phyloP scores from a whole-genome alignment of 2,329 filamentous ascomycete species.

The Colletotrichum graminicola region DNA sequence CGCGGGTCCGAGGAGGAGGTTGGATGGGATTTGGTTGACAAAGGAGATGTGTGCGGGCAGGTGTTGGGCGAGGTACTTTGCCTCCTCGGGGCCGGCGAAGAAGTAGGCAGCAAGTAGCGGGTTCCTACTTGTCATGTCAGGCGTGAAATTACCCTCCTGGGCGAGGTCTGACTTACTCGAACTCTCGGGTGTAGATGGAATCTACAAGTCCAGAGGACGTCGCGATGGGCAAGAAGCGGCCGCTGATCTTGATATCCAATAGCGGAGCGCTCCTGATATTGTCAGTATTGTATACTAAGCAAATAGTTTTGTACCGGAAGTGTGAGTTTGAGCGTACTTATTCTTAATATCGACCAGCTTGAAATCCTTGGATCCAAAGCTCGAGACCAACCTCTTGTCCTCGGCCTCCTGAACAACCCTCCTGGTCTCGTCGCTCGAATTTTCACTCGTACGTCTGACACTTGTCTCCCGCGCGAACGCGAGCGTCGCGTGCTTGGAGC shows the following conservation, averaged over 20 bases:
- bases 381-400: conserved; percentile 43
- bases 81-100: conserved; percentile 62
- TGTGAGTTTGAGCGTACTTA: conserved; percentile 42
- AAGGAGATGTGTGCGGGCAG: conserved; percentile 62
- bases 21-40: conserved; percentile 68
- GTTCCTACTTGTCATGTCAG: conserved; percentile 42
- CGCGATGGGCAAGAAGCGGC: conserved; percentile 47
- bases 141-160: not conserved
- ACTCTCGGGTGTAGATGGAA: conserved; percentile 20
- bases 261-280: conserved; percentile 8
- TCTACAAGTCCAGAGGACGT: conserved; percentile 36
- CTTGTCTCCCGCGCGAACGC: conserved; percentile 52
- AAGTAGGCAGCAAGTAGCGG: conserved; percentile 60
- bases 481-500: conserved; percentile 33
- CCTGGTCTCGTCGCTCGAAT: conserved; percentile 43
- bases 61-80: conserved; percentile 72
- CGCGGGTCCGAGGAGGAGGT: conserved; percentile 56
- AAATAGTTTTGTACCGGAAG: conserved; percentile 29
- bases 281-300: conserved; percentile 36
- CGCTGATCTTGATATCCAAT: conserved; percentile 38
- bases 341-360: conserved; percentile 38
- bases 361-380: conserved; percentile 38
- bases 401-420: conserved; percentile 46
- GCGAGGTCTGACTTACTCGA: conserved; percentile 15
- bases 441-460: conserved; percentile 41